phyloP scores from a whole-genome alignment of 441 rosid genomes.

The Brassica hybrid region DNA sequence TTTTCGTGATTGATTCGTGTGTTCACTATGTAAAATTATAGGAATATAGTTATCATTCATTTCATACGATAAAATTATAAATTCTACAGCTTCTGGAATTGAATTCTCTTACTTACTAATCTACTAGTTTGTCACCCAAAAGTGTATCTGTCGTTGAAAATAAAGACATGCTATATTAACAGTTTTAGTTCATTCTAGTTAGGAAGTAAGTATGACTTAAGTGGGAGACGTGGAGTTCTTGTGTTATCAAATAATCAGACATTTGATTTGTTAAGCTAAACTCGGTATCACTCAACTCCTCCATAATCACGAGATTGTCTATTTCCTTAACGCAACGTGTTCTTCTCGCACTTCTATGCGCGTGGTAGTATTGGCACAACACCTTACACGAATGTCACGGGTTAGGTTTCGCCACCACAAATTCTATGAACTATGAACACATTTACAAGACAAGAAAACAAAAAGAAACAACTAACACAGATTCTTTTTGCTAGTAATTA shows the following conservation, averaged over 20 bases:
- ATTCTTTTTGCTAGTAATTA: not conserved
- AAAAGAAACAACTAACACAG: no score
- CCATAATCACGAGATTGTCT: not conserved
- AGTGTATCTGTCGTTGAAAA: not conserved
- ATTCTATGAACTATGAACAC: constrained; percentile 23
- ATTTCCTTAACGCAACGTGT: constrained; percentile 12
- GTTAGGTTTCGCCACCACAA: constrained; percentile 37
- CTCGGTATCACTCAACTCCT: not conserved
- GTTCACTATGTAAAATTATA: no score
- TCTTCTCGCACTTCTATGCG: not conserved
- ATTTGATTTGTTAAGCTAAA: not conserved
- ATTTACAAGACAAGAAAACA: constrained; percentile 2
- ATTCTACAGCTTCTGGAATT: not conserved
- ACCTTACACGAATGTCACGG: constrained; percentile 31
- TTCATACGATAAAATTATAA: not conserved
- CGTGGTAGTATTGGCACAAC: not conserved
- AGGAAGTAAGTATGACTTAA: not conserved
- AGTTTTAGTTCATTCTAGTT: not conserved
- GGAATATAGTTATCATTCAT: no score
- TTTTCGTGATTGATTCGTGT: no score
- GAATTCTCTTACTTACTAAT: not conserved
- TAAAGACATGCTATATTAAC: not conserved
- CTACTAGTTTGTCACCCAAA: not conserved
- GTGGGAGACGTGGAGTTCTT: not conserved
- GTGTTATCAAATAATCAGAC: not conserved